Percentiles rank a stretch among this genome's conserved stretches.
phyloP scores from a whole-genome alignment of 2,329 filamentous ascomycete genomes.

The Domatiomyces catenatus region DNA sequence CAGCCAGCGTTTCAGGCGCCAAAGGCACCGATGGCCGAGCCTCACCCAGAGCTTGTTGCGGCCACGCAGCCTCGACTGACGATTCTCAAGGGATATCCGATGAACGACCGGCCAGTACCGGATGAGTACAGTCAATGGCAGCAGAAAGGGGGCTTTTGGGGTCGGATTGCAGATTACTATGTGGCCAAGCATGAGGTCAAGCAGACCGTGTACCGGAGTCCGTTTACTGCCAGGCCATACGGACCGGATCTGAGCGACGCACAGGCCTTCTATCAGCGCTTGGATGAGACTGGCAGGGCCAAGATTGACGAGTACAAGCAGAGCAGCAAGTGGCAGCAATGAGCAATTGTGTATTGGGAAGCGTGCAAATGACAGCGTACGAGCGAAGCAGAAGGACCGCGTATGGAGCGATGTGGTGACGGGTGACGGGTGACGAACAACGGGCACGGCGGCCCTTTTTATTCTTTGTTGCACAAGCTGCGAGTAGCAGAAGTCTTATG shows the following conservation, averaged over 20 bases:
- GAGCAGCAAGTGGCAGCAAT: not conserved
- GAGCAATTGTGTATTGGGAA: not conserved
- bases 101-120: conserved; percentile 13
- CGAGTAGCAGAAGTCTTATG: not conserved
- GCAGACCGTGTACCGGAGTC: conserved; percentile 13
- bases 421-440: no score
- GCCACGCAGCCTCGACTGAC: conserved; percentile 12
- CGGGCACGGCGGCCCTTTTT: not conserved
- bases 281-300: conserved; percentile 4
- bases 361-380: not conserved
- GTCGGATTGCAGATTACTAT: conserved; percentile 13
- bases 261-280: conserved; percentile 8
- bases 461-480: not conserved
- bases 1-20: conserved; percentile 1
- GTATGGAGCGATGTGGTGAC: not conserved
- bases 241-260: conserved; percentile 3
- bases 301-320: conserved; percentile 7
- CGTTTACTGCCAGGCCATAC: conserved; percentile 8
- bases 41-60: conserved; percentile 7
- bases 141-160: conserved; percentile 15
- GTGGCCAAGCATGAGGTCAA: conserved; percentile 11
- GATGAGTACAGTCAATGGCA: conserved; percentile 13
- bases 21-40: conserved; percentile 11
- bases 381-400: not conserved
- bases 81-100: conserved; percentile 8